Base-by-base conservation (phyloP, 2,329 filamentous ascomycete species). In the Herpotrichia juniperi region DNA sequence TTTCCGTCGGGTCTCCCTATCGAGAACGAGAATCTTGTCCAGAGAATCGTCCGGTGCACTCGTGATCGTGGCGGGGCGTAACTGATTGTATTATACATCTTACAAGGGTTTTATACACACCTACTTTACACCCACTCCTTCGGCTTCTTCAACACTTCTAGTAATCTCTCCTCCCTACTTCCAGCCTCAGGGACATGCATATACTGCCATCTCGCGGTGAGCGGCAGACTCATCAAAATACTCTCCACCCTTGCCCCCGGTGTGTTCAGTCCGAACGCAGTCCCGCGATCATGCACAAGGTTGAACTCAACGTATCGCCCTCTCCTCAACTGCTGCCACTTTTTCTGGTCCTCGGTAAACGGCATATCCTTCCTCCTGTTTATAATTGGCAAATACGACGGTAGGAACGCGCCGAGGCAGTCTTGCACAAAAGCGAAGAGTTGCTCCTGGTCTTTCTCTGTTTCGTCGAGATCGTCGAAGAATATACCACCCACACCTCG, bases 291-390 rank as follows among this genome's bases (percentile, higher is more conserved):
- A 76, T 99, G 93, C 50, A 99, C 91, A 31, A 99, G 83, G 76
- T 99, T 99, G 76, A 99, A 99, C 77, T 99, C 94, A 57, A 99
- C 94, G 72, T 99, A 99, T 66, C 92, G 83, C n/a, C 94, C 94
- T 59, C 94, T 81, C 44, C 94, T 84, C 57, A 99, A 81, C 79
- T 97, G 94, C 78, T 99, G 94, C 94, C 94, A 99, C 60, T 90
- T 86, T 80, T 96, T 97, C 78, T 97, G 90, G 62, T 87, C 82
- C 42, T 89, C 87, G 0, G 86, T 93, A 67, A 86, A 99, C 0
- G 90, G 87, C 91, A 97, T 92, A 66, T 96, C 89, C 79, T 96
- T 97, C 62, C 94, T 82, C 72, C 83, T 87, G 69, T 92, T 84
- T 53, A 99, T 82, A 61, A 99, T 96, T 24, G 94, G 93, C 1